Base-by-base conservation (phyloP, 495 filamentous ascomycete genomes). In the Neurospora sp. region DNA sequence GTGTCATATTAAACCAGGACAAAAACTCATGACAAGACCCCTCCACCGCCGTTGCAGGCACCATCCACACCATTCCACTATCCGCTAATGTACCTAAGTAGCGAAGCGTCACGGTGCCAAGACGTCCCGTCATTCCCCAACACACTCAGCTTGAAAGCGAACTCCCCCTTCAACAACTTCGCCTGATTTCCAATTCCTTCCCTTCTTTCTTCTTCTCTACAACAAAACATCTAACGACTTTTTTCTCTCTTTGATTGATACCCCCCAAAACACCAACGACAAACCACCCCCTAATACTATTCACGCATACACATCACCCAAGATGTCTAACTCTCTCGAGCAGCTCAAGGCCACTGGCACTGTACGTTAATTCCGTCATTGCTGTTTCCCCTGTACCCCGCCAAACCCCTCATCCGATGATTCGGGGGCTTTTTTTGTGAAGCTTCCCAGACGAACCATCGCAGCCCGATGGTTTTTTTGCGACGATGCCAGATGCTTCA, bases 281-380 rank as follows among this genome's bases (percentile, higher is more conserved):
- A 8, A 20, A 59, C 48, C 48, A 59, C 48, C 12, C 48, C 68
- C 48, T 27, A 41, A 68, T 65, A 53, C 40, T 59, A 70, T 72
- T 68, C 35, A 22, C 68, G 65, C 27, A 27, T 39, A 22, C 40
- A 68, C 68, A 40, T 73, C 41, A 22, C 61, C 68, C 81, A 90
- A 78, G 75, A 97, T 97, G 93, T 82, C 92, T 79, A 90, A 81
- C 83, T 93, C 95, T 84, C 90, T 99, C 74, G 96, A 98, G 78
- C 94, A 98, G 86, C 88, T 99, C 78, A 99, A 99, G 87, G 90
- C 92, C 83, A 85, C 92, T 80, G 96, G 96, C 89, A 99, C 96
- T 76, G 93, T 96, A 87, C 82, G 93, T 91, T 70, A 71, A 74
- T 78, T 81, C 53, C 53, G 53, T 65, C 53, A 37, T 65, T 65